Evolutionary conservation across 768 basidiomycete genomes (phyloP).

Genomic region (Crucibulum laeve): DNA sequence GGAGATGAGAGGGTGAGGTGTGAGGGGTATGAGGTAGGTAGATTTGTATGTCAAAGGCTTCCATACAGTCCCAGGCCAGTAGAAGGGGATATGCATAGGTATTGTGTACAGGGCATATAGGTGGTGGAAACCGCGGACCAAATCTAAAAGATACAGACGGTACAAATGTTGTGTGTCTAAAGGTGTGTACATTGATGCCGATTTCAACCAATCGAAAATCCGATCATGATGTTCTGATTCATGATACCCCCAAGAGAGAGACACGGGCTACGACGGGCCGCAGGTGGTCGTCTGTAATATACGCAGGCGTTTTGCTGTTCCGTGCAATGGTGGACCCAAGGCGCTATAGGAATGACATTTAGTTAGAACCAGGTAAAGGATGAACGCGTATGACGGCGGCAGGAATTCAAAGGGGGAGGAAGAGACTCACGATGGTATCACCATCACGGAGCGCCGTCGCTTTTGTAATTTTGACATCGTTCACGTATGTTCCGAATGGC

Average conservation of each 20-base stretch:
- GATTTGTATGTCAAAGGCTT: too few species aligned
- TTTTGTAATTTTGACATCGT: slow-evolving; percentile 33
- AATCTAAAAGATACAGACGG: too few species aligned
- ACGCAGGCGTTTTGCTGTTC: slow-evolving; percentile 31
- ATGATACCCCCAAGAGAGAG: slow-evolving; percentile 5
- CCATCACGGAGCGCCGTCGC: slow-evolving; percentile 33
- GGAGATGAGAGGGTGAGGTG: too few species aligned
- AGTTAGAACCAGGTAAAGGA: too few species aligned
- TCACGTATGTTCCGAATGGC: slow-evolving; percentile 44
- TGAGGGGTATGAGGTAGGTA: too few species aligned
- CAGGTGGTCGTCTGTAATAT: slow-evolving; percentile 40
- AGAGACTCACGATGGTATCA: slow-evolving; percentile 37
- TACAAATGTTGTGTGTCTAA: too few species aligned
- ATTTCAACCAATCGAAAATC: not conserved
- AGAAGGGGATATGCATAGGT: too few species aligned
- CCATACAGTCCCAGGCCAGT: too few species aligned
- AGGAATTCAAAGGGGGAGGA: slow-evolving; percentile 7
- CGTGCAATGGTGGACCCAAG: slow-evolving; percentile 34
- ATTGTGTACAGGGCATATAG: too few species aligned
- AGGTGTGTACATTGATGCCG: not conserved
- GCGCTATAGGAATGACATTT: too few species aligned
- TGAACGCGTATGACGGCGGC: slow-evolving; percentile 2
- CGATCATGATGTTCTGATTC: not conserved
- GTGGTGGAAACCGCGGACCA: too few species aligned
- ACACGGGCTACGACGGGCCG: slow-evolving; percentile 39